Evolutionary conservation across 306 rosid genomes (phyloP).

Genomic region (Dalbergia cultrata): DNA sequence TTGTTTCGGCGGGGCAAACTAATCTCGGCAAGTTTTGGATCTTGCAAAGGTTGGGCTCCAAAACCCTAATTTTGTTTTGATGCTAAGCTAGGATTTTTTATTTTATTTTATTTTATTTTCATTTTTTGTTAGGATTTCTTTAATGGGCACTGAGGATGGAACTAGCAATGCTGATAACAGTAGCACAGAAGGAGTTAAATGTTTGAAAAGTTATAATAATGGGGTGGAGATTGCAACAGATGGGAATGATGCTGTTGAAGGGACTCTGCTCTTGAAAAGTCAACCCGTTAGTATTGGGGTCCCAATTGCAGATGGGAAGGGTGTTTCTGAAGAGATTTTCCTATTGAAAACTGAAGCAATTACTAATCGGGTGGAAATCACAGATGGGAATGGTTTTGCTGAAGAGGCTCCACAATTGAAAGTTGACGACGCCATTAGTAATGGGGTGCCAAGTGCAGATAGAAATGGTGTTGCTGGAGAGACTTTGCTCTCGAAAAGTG

Average conservation of each 20-base stretch:
- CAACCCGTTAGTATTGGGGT: slow-evolving; percentile 44
- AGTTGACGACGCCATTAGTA: slow-evolving; percentile 35
- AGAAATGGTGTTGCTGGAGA: slow-evolving; percentile 39
- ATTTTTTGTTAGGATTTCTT: too few relatives aligned
- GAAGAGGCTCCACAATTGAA: slow-evolving; percentile 39
- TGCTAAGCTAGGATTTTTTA: neutral
- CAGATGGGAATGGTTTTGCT: slow-evolving; percentile 33
- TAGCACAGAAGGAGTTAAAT: slow-evolving; percentile 8
- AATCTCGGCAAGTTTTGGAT: slow-evolving; percentile 22
- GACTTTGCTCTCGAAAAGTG: slow-evolving; percentile 39
- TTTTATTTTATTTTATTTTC: too few relatives aligned
- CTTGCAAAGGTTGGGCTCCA: slow-evolving; percentile 38
- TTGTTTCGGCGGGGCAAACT: neutral
- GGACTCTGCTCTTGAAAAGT: slow-evolving; percentile 37
- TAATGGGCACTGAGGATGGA: too few relatives aligned
- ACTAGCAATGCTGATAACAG: neutral
- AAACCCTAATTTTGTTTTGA: slow-evolving; percentile 56
- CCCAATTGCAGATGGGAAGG: slow-evolving; percentile 27
- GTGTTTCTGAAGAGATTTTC: slow-evolving; percentile 26
- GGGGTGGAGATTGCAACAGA: slow-evolving; percentile 26
- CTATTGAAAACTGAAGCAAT: slow-evolving; percentile 48
- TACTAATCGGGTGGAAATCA: slow-evolving; percentile 38
- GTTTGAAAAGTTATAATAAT: slow-evolving; percentile 3
- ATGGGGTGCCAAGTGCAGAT: slow-evolving; percentile 31
- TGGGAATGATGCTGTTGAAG: slow-evolving; percentile 40